phyloP scores from a whole-genome alignment of 306 rosid genomes.

The Begonia loranthoides region DNA sequence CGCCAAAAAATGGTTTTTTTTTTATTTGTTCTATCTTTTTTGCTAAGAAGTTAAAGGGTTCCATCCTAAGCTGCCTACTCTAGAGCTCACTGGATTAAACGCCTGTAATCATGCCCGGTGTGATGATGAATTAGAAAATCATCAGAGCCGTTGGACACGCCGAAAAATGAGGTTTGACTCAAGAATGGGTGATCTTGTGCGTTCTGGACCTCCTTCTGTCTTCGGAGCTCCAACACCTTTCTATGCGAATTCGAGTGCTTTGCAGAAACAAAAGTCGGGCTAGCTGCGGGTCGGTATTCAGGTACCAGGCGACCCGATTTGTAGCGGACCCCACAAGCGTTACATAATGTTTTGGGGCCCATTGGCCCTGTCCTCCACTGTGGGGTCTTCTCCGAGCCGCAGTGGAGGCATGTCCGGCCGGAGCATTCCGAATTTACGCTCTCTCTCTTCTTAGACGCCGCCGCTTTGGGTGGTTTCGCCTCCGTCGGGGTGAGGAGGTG shows the following conservation, averaged over 20 bases:
- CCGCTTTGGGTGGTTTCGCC: slow-evolving; percentile 6
- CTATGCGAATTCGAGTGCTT: slow-evolving; percentile 38
- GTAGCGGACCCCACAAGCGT: slow-evolving; percentile 32
- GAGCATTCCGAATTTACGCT: slow-evolving; percentile 20
- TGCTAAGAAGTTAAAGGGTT: background rate
- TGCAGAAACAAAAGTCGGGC: slow-evolving; percentile 30
- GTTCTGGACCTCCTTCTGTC: slow-evolving; percentile 24
- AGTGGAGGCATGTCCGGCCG: slow-evolving; percentile 29
- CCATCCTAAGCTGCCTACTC: background rate
- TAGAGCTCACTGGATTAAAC: slow-evolving; percentile 21
- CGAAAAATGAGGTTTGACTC: slow-evolving; percentile 55
- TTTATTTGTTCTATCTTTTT: too few species aligned
- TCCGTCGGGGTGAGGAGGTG: slow-evolving; percentile 12
- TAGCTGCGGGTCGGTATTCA: slow-evolving; percentile 36
- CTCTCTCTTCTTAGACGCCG: slow-evolving; percentile 27
- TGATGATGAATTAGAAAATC: slow-evolving; percentile 41
- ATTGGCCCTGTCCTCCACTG: slow-evolving; percentile 41
- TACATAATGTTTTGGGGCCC: slow-evolving; percentile 41
- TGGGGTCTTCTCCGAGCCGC: slow-evolving; percentile 37
- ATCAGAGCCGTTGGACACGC: slow-evolving; percentile 68
- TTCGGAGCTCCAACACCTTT: slow-evolving; percentile 37
- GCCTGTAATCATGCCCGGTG: slow-evolving; percentile 36
- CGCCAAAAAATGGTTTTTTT: too few species aligned
- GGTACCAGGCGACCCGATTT: slow-evolving; percentile 39
- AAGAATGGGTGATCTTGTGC: slow-evolving; percentile 30